Base-by-base conservation (phyloP, 495 filamentous ascomycete genomes). In the Thermothielavioides terrestris region DNA sequence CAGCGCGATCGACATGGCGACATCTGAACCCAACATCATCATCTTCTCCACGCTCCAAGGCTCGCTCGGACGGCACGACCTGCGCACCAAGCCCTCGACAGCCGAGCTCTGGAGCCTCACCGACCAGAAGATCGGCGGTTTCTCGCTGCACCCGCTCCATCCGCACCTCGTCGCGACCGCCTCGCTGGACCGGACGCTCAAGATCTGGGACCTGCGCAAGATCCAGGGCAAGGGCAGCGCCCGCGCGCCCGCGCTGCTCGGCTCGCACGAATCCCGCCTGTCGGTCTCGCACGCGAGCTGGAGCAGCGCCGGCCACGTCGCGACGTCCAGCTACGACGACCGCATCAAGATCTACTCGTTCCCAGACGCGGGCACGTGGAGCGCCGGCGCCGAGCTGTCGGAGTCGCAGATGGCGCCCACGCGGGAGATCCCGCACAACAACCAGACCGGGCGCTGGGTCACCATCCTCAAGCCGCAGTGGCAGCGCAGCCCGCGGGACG, bases 101-200 rank as follows among this genome's bases (percentile, higher is more conserved):
- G 69, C 77, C 9, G 78, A 89, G 3, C 69, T 82, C 6, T 90
- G 84, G 76, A 70, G 79, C n/a, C 69, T 98, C 9, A 84, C 83
- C 1, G 88, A 94, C 43, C 91, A 92, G 67, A 98, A 98, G 60
- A 96, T 98, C 43, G 94, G 94, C 21, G 92, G 92, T 1, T 95
- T 96, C 70, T 83, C 80, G 1, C 60, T 95, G 3, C 81, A 91
- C 53, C 92, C 94, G 0, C 64, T 77, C 0, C 72, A 85, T 0
- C 79, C 88, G 0, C 82, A 97, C 64, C 80, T 92, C 32, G 61
- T 92, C n/a, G 88, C 90, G 1, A 97, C 92, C 0, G 91, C 89
- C 6, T 91, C 86, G 11, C 75, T 98, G 4, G 94, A 98, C 62
- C 80, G 92, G 3, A 90, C 82, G 4, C 70, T 98, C 51, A 87